Percentiles rank a stretch among this genome's conserved stretches.
phyloP scores from a whole-genome alignment of 225 moss, liverwort and hornwort species.

The Takakia lepidozioides region DNA sequence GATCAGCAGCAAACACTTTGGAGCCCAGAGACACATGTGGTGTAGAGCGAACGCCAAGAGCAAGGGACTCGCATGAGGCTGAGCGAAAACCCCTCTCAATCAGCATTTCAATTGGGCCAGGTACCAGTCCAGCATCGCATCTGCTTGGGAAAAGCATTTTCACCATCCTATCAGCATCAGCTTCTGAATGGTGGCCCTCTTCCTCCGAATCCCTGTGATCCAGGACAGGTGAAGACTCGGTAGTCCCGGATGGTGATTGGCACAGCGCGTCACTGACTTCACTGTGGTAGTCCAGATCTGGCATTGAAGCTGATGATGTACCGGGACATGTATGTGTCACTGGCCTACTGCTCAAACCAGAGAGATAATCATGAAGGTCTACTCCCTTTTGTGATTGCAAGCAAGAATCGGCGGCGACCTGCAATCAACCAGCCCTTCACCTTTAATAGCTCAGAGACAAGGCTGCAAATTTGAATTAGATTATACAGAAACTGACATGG shows the following conservation, averaged over 20 bases:
- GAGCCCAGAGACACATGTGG: constrained; percentile 2
- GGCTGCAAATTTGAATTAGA: not conserved
- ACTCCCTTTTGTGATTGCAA: constrained; percentile 20
- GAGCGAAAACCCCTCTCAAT: constrained; percentile 6
- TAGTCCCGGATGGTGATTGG: constrained; percentile 2
- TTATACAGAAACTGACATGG: not conserved
- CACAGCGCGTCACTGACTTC: not conserved
- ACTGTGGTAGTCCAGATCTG: constrained; percentile 4
- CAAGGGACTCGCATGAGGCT: constrained; percentile 4
- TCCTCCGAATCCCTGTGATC: constrained; percentile 3
- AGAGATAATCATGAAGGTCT: constrained; percentile 30
- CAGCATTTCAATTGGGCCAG: not conserved
- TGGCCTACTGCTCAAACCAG: constrained; percentile 13
- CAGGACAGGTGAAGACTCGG: constrained; percentile 1
- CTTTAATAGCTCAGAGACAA: not conserved
- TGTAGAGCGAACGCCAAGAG: constrained; percentile 3
- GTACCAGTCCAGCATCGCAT: constrained; percentile 1
- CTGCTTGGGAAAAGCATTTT: constrained; percentile 6
- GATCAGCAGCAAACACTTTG: constrained; percentile 10
- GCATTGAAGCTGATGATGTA: constrained; percentile 8
- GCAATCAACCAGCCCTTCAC: constrained; percentile 6
- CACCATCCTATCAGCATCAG: constrained; percentile 7
- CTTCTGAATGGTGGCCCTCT: constrained; percentile 3
- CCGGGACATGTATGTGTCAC: constrained; percentile 7
- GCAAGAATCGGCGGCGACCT: constrained; percentile 15